Evolutionary conservation across 352 stramenopile genomes (phyloP), one percentile per base, ranked within the genome.

Genomic region (Phytophthora vignae): DNA sequence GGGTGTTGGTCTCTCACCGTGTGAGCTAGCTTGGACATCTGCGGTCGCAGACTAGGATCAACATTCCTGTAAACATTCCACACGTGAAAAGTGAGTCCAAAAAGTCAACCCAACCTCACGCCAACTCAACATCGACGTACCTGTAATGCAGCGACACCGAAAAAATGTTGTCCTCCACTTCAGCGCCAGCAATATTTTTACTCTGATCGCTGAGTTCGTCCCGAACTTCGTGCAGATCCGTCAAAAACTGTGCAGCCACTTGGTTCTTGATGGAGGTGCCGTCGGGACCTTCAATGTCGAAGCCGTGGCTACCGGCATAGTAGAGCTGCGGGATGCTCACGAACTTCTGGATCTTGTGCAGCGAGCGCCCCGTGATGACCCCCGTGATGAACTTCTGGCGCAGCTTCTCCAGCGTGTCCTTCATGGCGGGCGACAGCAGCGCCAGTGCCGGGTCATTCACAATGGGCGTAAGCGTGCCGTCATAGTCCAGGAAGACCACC

Each of bases 121-220:
- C 19, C 48, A 46, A 54, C 38, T n/a, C 12, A n/a, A 48, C 64
- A 25, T n/a, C 12, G 8, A 48, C 64, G 25, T 79, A 97, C 81
- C 92, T 71, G 64, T 96, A 98, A 67, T 98, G 92, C 44, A 98
- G 70, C 59, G 92, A 97, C 38, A 98, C 79, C 1, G 88, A 96
- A 56, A 94, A 98, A 2, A 96, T 74, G 67, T 98, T 98, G 73
- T 97, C 90, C 67, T 98, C 91, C 21, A 98, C 88, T 57, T 90
- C 76, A 1, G 90, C 86, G n/a, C 86, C 82, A 10, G 76, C 61
- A 31, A 95, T 82, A 11, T 68, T 73, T 31, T 77, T 72, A 40
- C 93, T 79, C n/a, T 81, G 55, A 19, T 72, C 55, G 21, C 38
- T 55, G 25, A 97, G 56, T 21, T 78, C 49, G 29, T 94, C 87